Evolutionary conservation across 2,329 filamentous ascomycete species (phyloP).

Genomic region (Neopestalotiopsis clavispora): DNA sequence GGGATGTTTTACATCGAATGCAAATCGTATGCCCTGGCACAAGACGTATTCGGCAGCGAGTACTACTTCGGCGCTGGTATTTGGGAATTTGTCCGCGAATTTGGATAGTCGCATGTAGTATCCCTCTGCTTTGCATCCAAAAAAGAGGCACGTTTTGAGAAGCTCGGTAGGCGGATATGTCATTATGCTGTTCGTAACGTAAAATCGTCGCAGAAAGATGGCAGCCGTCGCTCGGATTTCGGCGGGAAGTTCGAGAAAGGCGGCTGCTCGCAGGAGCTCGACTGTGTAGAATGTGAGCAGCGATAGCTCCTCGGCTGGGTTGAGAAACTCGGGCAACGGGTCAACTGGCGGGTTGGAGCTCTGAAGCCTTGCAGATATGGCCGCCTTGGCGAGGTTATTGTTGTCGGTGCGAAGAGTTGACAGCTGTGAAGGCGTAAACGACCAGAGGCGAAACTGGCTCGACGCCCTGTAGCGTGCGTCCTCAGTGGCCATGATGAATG

Average conservation of each 20-base stretch:
- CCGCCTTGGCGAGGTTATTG: slow-evolving; percentile 72
- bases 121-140: slow-evolving; percentile 91
- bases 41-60: slow-evolving; percentile 91
- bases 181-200: slow-evolving; percentile 94
- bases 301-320: slow-evolving; percentile 79
- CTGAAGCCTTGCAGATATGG: slow-evolving; percentile 63
- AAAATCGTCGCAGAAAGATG: slow-evolving; percentile 92
- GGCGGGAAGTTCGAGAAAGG: slow-evolving; percentile 56
- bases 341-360: slow-evolving; percentile 54
- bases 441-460: slow-evolving; percentile 92
- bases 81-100: slow-evolving; percentile 73
- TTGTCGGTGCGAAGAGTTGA: slow-evolving; percentile 75
- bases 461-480: slow-evolving; percentile 90
- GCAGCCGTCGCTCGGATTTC: slow-evolving; percentile 75
- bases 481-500: slow-evolving; percentile 70
- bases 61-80: slow-evolving; percentile 78
- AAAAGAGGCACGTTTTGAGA: slow-evolving; percentile 88
- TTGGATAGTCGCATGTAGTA: slow-evolving; percentile 69
- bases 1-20: slow-evolving; percentile 90
- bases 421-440: slow-evolving; percentile 78
- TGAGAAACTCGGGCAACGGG: slow-evolving; percentile 76
- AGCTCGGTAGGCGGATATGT: slow-evolving; percentile 92
- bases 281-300: slow-evolving; percentile 79
- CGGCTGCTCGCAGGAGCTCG: slow-evolving; percentile 61
- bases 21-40: slow-evolving; percentile 90